phyloP scores from a whole-genome alignment of 2,329 filamentous ascomycete genomes.

The Stagonosporopsis rhizophila region DNA sequence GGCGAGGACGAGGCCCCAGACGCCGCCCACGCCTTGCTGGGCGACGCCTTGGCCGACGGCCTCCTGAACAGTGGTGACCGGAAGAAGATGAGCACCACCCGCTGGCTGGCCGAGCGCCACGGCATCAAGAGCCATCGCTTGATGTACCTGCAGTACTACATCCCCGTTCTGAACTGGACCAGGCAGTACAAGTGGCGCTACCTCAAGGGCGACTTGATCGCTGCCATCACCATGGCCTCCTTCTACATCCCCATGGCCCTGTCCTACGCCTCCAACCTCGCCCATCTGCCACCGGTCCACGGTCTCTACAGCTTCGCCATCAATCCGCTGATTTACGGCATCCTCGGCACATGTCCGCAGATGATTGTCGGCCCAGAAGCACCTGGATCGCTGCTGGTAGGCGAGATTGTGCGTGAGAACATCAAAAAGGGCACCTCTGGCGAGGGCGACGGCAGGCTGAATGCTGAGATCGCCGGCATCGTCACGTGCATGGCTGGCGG shows the following conservation, averaged over 20 bases:
- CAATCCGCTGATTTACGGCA: slow-evolving; percentile 87
- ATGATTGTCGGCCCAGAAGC: slow-evolving; percentile 97
- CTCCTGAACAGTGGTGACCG: slow-evolving; percentile 51
- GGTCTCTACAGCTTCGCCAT: slow-evolving; percentile 94
- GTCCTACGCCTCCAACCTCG: slow-evolving; percentile 89
- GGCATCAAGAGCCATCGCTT: slow-evolving; percentile 74
- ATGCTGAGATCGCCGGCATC: slow-evolving; percentile 85
- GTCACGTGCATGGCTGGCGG: slow-evolving; percentile 87
- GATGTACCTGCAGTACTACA: slow-evolving; percentile 90
- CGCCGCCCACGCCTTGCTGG: slow-evolving; percentile 49
- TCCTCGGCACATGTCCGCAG: slow-evolving; percentile 88
- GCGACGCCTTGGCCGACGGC: slow-evolving; percentile 54
- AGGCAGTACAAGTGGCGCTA: slow-evolving; percentile 83
- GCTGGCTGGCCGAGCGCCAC: slow-evolving; percentile 73
- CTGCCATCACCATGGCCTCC: slow-evolving; percentile 94
- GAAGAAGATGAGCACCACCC: slow-evolving; percentile 76
- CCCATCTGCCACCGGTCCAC: slow-evolving; percentile 90
- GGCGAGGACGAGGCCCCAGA: slow-evolving; percentile 41
- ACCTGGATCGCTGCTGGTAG: slow-evolving; percentile 87
- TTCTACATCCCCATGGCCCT: slow-evolving; percentile 98
- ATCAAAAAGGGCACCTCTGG: slow-evolving; percentile 71
- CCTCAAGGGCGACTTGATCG: slow-evolving; percentile 83
- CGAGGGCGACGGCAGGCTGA: slow-evolving; percentile 72
- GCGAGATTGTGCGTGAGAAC: slow-evolving; percentile 80
- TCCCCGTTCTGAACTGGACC: slow-evolving; percentile 91